phyloP scores from a whole-genome alignment of 352 stramenopile species.

The Globisporangium heterothallicum region DNA sequence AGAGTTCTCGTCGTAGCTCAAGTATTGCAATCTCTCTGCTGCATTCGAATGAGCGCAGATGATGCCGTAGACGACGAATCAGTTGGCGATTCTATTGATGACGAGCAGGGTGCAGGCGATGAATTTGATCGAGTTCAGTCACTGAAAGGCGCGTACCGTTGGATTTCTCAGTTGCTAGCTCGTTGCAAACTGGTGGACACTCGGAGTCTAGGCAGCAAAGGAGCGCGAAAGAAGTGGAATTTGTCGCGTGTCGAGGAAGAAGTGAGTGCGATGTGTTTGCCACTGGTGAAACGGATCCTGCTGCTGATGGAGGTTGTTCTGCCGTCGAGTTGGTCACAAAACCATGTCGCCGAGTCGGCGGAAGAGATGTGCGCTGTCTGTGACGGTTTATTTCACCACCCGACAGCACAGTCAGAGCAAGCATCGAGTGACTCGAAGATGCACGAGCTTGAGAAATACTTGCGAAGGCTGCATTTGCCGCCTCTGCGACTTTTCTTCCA shows the following conservation, averaged over 20 bases:
- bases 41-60: slow-evolving; percentile 18
- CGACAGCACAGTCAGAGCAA: slow-evolving; percentile 5
- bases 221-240: slow-evolving; percentile 17
- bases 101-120: not conserved
- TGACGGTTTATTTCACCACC: slow-evolving; percentile 43
- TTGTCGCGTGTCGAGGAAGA: slow-evolving; percentile 29
- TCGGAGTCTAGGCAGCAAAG: slow-evolving; percentile 1
- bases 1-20: slow-evolving; percentile 55
- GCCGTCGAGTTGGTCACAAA: slow-evolving; percentile 16
- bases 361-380: slow-evolving; percentile 47
- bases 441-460: slow-evolving; percentile 30
- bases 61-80: not conserved
- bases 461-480: slow-evolving; percentile 60
- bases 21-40: slow-evolving; percentile 49
- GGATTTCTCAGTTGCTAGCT: slow-evolving; percentile 42
- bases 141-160: slow-evolving; percentile 46
- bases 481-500: slow-evolving; percentile 68
- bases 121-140: slow-evolving; percentile 57
- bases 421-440: slow-evolving; percentile 1
- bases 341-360: not conserved
- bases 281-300: slow-evolving; percentile 53
- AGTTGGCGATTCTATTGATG: not conserved
- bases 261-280: slow-evolving; percentile 40
- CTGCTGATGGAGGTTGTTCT: slow-evolving; percentile 53
- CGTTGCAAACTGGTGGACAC: slow-evolving; percentile 26